phyloP scores from a whole-genome alignment of 208 protist genomes.

The Trypanosoma grayi region DNA sequence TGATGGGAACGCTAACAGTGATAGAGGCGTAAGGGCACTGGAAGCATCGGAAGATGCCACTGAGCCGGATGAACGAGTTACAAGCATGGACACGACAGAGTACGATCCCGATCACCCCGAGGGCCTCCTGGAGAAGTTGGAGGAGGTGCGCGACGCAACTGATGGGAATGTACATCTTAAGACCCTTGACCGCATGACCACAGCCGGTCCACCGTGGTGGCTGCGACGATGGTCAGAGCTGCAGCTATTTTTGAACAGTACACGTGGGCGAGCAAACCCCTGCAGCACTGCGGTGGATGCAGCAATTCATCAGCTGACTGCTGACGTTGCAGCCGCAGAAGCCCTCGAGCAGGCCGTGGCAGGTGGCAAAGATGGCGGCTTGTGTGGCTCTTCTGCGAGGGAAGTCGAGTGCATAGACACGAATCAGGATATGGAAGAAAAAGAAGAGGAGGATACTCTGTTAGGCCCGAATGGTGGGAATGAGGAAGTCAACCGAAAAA shows the following conservation, averaged over 20 bases:
- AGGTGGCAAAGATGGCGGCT: slow-evolving; percentile 13
- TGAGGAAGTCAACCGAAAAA: no score
- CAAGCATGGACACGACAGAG: neutral
- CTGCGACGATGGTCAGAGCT: slow-evolving; percentile 38
- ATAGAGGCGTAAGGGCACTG: neutral
- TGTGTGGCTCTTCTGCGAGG: slow-evolving; percentile 2
- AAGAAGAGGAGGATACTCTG: slow-evolving; percentile 9
- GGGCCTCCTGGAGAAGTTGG: slow-evolving; percentile 13
- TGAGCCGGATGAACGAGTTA: neutral
- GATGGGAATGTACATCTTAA: neutral
- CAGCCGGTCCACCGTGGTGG: slow-evolving; percentile 35
- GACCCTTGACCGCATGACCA: neutral
- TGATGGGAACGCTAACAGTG: neutral
- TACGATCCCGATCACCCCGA: slow-evolving; percentile 30
- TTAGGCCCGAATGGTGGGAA: no score
- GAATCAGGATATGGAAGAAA: neutral
- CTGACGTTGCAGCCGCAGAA: slow-evolving; percentile 29
- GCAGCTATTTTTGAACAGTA: slow-evolving; percentile 46
- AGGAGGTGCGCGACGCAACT: neutral
- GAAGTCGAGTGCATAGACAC: neutral
- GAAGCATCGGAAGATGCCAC: neutral
- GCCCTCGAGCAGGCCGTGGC: slow-evolving; percentile 27
- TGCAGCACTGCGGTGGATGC: slow-evolving; percentile 18
- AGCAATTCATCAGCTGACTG: slow-evolving; percentile 29
- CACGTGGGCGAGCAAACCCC: neutral